A percentile compares a stretch with the other conserved stretches of the same genome.
Evolutionary conservation across 1,284 basidiomycete species (phyloP).

Genomic region (Heliocybe sulcata): DNA sequence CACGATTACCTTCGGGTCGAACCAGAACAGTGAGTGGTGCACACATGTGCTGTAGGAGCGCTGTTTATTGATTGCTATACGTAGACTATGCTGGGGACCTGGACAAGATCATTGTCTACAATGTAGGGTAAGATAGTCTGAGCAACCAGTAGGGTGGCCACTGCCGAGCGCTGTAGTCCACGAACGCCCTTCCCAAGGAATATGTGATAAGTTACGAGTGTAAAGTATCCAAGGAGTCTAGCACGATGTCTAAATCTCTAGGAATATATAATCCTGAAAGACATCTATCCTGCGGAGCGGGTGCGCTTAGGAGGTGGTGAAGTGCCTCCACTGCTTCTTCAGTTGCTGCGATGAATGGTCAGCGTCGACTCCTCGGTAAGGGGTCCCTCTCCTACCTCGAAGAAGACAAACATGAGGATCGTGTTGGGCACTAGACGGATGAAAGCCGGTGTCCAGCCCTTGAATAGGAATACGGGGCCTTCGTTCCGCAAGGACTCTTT

Average conservation of each 20-base stretch:
- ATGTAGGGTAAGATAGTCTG: background rate
- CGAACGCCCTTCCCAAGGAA: too few species aligned
- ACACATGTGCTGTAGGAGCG: slow-evolving; percentile 1
- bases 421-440: slow-evolving; percentile 81
- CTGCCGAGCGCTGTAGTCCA: too few species aligned
- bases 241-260: background rate
- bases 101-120: slow-evolving; percentile 55
- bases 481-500: slow-evolving; percentile 58
- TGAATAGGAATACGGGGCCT: slow-evolving; percentile 81
- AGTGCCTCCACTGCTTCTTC: slow-evolving; percentile 8
- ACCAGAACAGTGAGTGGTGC: slow-evolving; percentile 39
- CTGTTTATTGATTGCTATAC: slow-evolving; percentile 1
- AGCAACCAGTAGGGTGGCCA: too few species aligned
- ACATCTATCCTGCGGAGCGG: background rate
- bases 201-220: background rate
- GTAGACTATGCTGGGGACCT: slow-evolving; percentile 53
- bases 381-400: slow-evolving; percentile 62
- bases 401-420: slow-evolving; percentile 79
- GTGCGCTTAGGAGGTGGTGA: background rate
- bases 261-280: background rate
- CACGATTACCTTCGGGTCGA: slow-evolving; percentile 40
- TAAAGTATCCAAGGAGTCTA: background rate
- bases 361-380: too few species aligned
- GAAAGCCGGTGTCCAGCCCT: slow-evolving; percentile 85
- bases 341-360: slow-evolving; percentile 9